Evolutionary conservation across 176 grass and related monocot species (phyloP).

Genomic region (Oryza meridionalis): DNA sequence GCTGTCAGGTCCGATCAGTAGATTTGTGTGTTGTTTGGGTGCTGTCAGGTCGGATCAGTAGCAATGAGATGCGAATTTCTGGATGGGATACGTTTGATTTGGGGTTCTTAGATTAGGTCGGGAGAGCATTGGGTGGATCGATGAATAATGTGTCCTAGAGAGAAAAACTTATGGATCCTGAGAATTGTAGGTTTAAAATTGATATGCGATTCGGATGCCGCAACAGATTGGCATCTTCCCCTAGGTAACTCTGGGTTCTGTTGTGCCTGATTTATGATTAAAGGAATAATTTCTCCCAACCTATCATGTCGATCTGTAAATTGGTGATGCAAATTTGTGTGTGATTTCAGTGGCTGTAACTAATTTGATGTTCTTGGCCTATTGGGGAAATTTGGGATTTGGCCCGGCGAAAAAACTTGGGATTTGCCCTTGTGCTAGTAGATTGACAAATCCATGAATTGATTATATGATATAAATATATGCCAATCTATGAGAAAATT

Average conservation of each 20-base stretch:
- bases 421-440: not conserved
- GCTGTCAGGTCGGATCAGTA: slow-evolving; percentile 11
- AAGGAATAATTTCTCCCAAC: not conserved
- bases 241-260: not conserved
- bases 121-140: not conserved
- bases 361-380: not conserved
- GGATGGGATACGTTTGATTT: slow-evolving; percentile 3
- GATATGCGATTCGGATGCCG: not conserved
- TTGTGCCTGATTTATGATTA: slow-evolving; percentile 1
- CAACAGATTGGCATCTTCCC: slow-evolving; percentile 1
- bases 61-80: slow-evolving; percentile 8
- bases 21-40: not conserved
- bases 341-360: not conserved
- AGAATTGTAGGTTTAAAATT: slow-evolving; percentile 3
- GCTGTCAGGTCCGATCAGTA: slow-evolving; percentile 12
- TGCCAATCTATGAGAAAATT: not conserved
- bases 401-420: not conserved
- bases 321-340: not conserved
- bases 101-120: not conserved
- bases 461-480: not conserved
- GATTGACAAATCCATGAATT: slow-evolving; percentile 18
- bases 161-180: not conserved
- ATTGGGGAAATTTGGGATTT: not conserved
- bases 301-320: slow-evolving; percentile 8
- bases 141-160: not conserved